Evolutionary conservation across 805 yeast species (phyloP).

Genomic region (Pichia scutulata): DNA sequence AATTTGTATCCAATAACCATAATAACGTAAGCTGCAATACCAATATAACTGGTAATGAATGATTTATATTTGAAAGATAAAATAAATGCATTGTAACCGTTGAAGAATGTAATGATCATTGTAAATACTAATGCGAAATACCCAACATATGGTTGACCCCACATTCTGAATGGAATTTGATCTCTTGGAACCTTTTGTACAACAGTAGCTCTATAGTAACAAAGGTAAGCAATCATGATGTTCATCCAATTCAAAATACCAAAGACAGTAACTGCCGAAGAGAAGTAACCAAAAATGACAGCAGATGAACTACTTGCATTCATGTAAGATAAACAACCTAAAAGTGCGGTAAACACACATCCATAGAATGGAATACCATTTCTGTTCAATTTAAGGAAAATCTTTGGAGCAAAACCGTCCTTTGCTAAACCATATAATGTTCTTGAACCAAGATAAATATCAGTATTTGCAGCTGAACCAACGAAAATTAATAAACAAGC

Average conservation of each 20-base stretch:
- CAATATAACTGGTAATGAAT: constrained; percentile 16
- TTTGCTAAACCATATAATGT: constrained; percentile 52
- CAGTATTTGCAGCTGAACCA: constrained; percentile 51
- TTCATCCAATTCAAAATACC: constrained; percentile 18
- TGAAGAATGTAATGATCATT: constrained; percentile 12
- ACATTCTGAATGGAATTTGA: constrained; percentile 16
- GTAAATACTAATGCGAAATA: constrained; percentile 11
- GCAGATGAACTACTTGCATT: constrained; percentile 7
- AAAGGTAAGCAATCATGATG: constrained; percentile 11
- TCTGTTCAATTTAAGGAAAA: constrained; percentile 55
- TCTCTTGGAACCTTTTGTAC: constrained; percentile 14
- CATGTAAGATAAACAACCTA: constrained; percentile 15
- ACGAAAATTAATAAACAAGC: constrained; percentile 58
- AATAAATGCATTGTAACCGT: constrained; percentile 17
- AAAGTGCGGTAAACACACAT: constrained; percentile 10
- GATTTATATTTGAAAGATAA: constrained; percentile 10
- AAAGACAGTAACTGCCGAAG: constrained; percentile 16
- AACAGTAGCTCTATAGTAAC: constrained; percentile 11
- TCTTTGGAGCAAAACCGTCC: constrained; percentile 52
- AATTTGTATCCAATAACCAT: constrained; percentile 6
- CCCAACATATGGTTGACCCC: constrained; percentile 17
- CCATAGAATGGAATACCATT: constrained; percentile 50
- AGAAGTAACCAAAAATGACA: constrained; percentile 14
- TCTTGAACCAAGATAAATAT: constrained; percentile 59
- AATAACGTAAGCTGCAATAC: constrained; percentile 4